These are phyloP conservation scores for Aureobasidium sp. DNA, from an alignment of 2,329 filamentous ascomycete species.

Conservation along the genomic window DNA sequence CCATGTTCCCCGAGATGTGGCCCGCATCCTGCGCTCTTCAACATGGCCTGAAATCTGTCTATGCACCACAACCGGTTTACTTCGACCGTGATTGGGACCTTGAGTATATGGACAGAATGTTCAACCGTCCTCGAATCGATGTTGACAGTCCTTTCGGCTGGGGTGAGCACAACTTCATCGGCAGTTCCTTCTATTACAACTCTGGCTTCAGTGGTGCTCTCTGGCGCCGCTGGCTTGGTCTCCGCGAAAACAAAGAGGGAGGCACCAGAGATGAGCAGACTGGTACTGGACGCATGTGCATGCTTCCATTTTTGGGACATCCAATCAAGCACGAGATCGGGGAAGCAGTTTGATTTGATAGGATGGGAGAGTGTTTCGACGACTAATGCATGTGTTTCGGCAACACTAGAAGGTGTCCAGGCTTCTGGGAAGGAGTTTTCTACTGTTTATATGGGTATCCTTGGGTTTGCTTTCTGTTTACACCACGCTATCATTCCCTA, in stretches of 20 bases:
- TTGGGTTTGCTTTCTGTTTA: not conserved
- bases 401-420: constrained; percentile 5
- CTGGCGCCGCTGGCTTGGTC: constrained; percentile 45
- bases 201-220: constrained; percentile 40
- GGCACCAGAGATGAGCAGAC: constrained; percentile 29
- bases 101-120: constrained; percentile 39
- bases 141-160: constrained; percentile 43
- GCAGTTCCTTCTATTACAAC: constrained; percentile 46
- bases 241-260: constrained; percentile 37
- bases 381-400: constrained; percentile 5
- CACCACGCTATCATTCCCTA: constrained; percentile 6
- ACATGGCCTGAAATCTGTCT: constrained; percentile 72
- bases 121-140: constrained; percentile 41
- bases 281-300: constrained; percentile 40
- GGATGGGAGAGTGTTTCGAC: not conserved
- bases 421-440: not conserved
- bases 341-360: not conserved
- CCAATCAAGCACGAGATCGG: constrained; percentile 41
- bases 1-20: constrained; percentile 73
- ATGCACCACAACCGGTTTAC: constrained; percentile 70
- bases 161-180: constrained; percentile 46
- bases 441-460: not conserved
- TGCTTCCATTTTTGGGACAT: constrained; percentile 40
- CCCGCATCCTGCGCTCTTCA: constrained; percentile 65
- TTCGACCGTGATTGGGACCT: constrained; percentile 66